Base-by-base conservation (phyloP, 352 stramenopile species). In the Pythium dissotocum region DNA sequence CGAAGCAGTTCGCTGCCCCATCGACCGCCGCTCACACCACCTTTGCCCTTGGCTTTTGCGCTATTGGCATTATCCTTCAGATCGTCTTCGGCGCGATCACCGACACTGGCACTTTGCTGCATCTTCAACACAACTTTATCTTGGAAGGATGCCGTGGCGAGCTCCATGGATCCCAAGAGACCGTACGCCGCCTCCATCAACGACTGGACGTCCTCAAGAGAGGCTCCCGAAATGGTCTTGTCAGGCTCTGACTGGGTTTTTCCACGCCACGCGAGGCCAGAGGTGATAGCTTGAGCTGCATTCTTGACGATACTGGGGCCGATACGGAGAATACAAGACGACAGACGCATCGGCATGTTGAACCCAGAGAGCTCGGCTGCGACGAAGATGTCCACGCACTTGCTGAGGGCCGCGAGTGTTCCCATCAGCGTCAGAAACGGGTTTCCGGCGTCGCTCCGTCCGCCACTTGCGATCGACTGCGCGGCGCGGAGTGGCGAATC, bases 101-200 rank as follows among this genome's bases (percentile, higher is more conserved):
- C 18, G 12, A 32, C 36, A 16, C 61, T 38, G 21, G 8, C 30
- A 26, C 59, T 72, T 32, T 70, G 68, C 48, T 93, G 85, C 77
- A 93, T 89, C 62, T 89, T 90, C 28, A 93, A 40, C 49, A 87
- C 61, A 0, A 91, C 75, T 12, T 80, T 75, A 46, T 93, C 83
- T 54, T 91, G 82, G 42, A 88, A 93, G 6, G 71, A 77, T 8
- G 55, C 59, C n/a, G 75, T 68, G 14, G 87, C 71, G 0, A 36
- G 51, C 24, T 86, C 75, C 73, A 91, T 82, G 4, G 72, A 72
- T 7, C 30, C 2, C 4, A 77, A 56, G 51, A 90, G 66, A n/a
- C 49, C 55, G 40, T 80, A 52, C 2, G 69, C 69, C 13, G 59
- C 63, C 52, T 77, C 70, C 33, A 93, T 76, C 10, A 91, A 64